phyloP scores from a whole-genome alignment of 2,329 filamentous ascomycete genomes.

The Penicillium sp. region DNA sequence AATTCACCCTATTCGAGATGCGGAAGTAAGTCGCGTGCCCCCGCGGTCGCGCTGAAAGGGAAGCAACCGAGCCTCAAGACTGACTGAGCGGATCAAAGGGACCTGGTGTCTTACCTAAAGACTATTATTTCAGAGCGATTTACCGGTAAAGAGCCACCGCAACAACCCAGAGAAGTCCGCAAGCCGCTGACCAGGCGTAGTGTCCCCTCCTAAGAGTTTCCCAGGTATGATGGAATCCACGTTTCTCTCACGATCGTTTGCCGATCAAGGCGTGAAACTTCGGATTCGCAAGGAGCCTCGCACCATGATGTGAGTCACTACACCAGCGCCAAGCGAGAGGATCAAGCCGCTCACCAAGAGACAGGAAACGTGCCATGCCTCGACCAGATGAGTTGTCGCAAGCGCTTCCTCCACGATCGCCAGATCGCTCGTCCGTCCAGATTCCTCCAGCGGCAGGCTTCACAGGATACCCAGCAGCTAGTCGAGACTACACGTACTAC shows the following conservation, averaged over 20 bases:
- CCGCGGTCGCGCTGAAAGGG: conserved; percentile 2
- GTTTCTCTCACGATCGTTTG: conserved; percentile 71
- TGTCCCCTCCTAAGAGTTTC: conserved; percentile 58
- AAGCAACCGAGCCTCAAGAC: conserved; percentile 1
- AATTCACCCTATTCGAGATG: conserved; percentile 74
- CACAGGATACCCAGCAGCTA: conserved; percentile 29
- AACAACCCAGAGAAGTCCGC: not conserved
- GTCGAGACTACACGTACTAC: conserved; percentile 35
- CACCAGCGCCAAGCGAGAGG: too few species aligned
- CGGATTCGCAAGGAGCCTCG: conserved; percentile 77
- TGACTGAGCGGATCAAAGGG: conserved; percentile 24
- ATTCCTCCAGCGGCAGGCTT: conserved; percentile 30
- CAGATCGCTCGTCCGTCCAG: conserved; percentile 35
- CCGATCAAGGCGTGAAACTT: conserved; percentile 78
- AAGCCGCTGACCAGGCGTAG: conserved; percentile 20
- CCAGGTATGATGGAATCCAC: conserved; percentile 77
- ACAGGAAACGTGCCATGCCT: conserved; percentile 38
- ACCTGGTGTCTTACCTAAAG: conserved; percentile 48
- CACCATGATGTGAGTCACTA: conserved; percentile 41
- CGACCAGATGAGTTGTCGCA: conserved; percentile 38
- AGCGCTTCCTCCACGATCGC: conserved; percentile 33
- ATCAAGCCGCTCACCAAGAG: too few species aligned
- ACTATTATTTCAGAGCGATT: conserved; percentile 61
- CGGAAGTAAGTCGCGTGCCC: conserved; percentile 44
- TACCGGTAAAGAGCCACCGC: conserved; percentile 46